Evolutionary conservation across 2,329 filamentous ascomycete genomes (phyloP), one percentile per base, ranked within the genome.

Genomic region (Colletotrichum orbiculare): DNA sequence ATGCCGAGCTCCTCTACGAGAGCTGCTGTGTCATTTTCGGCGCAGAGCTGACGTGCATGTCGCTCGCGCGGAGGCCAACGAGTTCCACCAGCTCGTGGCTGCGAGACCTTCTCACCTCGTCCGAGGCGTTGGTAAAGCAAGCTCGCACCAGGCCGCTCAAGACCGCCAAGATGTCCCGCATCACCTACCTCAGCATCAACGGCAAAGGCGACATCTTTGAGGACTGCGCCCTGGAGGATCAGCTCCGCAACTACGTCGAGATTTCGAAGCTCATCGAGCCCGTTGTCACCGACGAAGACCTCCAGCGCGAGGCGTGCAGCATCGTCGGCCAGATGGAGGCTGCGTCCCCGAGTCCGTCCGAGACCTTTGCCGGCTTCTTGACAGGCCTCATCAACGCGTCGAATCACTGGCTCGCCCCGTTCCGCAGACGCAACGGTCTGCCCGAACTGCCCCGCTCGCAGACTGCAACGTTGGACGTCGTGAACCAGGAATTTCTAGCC

Each of bases 61-160:
- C 55, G 2, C 54, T 52, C 6, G 34, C 55, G 8, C 60, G 50
- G 17, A 39, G 37, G 10, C 55, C 74, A 0, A 69, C 72, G 2
- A 66, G 70, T 1, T 65, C 64, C 6, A 46, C 60, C 8, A 45
- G 41, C 2, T 75, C 73, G 0, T 75, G 73, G 73, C 46, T 75
- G 1, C 67, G 71, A 0, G 73, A 75, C 6, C 41, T 75, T 0
- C 54, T 75, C 17, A 64, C 52, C 50, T 60, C 69, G 0, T 66
- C 64, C 0, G 54, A 54, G 15, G 52, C 58, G 0, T 56, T 73
- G 1, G 57, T 70, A 1, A 62, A 60, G 2, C 68, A 60, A 38
- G 73, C 73, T 64, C 47, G 62, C 2, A 39, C 52, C 8, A 39
- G 62, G 6, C 62, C 62, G 10, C 34, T 62, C 12, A 65, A 65